phyloP scores from a whole-genome alignment of 805 yeast genomes.

The Nakazawaea wyomingensis region DNA sequence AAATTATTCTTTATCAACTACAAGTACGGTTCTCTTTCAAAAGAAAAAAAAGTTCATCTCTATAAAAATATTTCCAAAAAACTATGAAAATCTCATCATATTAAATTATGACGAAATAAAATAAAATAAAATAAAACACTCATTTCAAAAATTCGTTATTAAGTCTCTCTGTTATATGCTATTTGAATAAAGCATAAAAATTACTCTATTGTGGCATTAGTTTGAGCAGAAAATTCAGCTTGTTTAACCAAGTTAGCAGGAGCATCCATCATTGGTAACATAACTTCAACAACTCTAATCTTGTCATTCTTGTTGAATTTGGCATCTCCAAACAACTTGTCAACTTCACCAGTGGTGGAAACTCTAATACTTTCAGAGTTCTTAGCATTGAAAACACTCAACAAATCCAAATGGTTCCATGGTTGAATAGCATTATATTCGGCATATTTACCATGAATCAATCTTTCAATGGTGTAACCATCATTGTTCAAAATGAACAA shows the following conservation, averaged over 20 bases:
- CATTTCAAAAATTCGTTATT: too few species aligned
- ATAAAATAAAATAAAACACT: too few species aligned
- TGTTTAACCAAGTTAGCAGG: conserved; percentile 61
- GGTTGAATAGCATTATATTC: conserved; percentile 62
- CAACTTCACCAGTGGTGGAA: conserved; percentile 53
- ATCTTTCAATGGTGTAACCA: conserved; percentile 72
- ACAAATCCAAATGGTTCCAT: conserved; percentile 58
- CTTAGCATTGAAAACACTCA: conserved; percentile 56
- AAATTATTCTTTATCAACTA: too few species aligned
- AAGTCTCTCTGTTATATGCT: too few species aligned
- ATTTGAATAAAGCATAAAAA: too few species aligned
- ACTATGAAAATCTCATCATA: too few species aligned
- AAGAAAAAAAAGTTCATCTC: too few species aligned
- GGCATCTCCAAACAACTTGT: conserved; percentile 39
- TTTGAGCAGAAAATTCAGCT: conserved; percentile 46
- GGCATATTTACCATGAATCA: conserved; percentile 65
- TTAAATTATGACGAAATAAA: too few species aligned
- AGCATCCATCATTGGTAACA: conserved; percentile 68
- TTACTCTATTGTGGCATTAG: conserved; percentile 16
- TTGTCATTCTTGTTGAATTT: conserved; percentile 50
- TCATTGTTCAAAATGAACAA: conserved; percentile 65
- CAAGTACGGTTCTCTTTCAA: too few species aligned
- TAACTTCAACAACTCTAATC: conserved; percentile 62
- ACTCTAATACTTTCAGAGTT: conserved; percentile 47
- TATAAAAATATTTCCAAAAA: too few species aligned